A percentile compares a stretch with the other conserved stretches of the same genome.
Conservation (phyloP, 2,329 filamentous ascomycete genomes). For the Colletotrichum orchidophilum region DNA sequence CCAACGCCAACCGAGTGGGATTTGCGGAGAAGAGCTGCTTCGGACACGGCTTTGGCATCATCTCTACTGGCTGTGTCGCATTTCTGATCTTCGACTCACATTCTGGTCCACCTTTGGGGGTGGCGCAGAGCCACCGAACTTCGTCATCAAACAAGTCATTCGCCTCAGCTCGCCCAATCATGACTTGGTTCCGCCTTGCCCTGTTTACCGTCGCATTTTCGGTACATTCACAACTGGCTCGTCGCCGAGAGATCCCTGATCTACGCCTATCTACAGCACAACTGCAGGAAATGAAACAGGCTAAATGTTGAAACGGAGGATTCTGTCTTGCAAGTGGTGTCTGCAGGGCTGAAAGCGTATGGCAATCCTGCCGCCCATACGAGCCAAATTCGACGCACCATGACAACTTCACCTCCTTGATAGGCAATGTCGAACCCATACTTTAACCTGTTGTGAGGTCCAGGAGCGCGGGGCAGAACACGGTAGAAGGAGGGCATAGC, state of each 20-base stretch:
- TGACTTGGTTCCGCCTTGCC: neutral
- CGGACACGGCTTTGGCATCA: neutral
- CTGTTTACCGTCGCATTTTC: neutral
- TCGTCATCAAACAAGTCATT: slow-evolving; percentile 12
- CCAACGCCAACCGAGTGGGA: neutral
- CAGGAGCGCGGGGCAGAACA: slow-evolving; percentile 24
- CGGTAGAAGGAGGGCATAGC: slow-evolving; percentile 24
- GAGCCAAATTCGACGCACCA: slow-evolving; percentile 11
- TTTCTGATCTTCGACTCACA: neutral
- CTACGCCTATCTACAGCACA: neutral
- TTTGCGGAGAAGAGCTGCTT: slow-evolving; percentile 10
- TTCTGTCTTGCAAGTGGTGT: slow-evolving; percentile 1
- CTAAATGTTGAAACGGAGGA: slow-evolving; percentile 19
- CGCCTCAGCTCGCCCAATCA: slow-evolving; percentile 4
- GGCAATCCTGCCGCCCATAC: slow-evolving; percentile 5
- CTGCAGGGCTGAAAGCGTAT: slow-evolving; percentile 24
- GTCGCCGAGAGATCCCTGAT: slow-evolving; percentile 1
- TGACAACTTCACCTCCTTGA: slow-evolving; percentile 13
- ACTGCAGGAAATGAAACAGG: slow-evolving; percentile 26
- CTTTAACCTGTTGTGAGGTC: neutral
- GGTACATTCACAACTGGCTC: neutral
- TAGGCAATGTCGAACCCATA: slow-evolving; percentile 2
- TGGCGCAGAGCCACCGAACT: slow-evolving; percentile 8
- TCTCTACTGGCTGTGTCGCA: neutral
- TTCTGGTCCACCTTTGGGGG: neutral